Conservation (phyloP, 768 basidiomycete species). For the Lactarius trivialis region DNA sequence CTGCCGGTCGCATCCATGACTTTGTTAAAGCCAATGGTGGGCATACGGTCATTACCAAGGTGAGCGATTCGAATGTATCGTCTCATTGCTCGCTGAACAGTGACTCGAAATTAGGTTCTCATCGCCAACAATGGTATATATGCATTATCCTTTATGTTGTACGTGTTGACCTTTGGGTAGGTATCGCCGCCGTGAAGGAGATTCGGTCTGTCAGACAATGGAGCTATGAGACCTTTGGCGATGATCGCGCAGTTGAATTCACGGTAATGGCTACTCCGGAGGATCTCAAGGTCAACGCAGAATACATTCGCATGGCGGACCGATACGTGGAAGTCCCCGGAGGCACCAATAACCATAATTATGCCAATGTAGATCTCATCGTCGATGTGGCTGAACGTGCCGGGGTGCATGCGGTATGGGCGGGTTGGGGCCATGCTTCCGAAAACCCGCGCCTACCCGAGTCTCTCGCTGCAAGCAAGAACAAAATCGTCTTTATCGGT, state of each 20-base stretch:
- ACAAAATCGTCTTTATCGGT: constrained; percentile 98
- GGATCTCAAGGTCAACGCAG: constrained; percentile 96
- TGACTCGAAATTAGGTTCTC: constrained; percentile 59
- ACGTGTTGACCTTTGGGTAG: constrained; percentile 34
- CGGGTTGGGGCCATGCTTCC: constrained; percentile 99
- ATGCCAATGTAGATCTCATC: constrained; percentile 98
- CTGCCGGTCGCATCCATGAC: constrained; percentile 73
- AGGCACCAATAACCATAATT: constrained; percentile 98
- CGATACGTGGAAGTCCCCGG: constrained; percentile 98
- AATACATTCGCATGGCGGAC: constrained; percentile 99
- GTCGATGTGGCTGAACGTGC: constrained; percentile 96
- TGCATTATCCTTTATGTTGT: neutral
- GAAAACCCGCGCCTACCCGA: constrained; percentile 97
- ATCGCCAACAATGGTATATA: constrained; percentile 92
- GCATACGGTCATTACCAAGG: constrained; percentile 98
- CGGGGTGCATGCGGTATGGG: constrained; percentile 99
- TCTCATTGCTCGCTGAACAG: neutral
- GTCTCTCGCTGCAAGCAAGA: constrained; percentile 81
- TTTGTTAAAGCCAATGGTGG: constrained; percentile 90
- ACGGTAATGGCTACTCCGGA: constrained; percentile 99
- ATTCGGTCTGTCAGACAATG: constrained; percentile 98
- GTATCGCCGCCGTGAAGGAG: constrained; percentile 98
- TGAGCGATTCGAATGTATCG: constrained; percentile 33
- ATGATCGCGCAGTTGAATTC: constrained; percentile 94
- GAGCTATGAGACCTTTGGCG: constrained; percentile 99